These are phyloP conservation scores for Lagenaria siceraria DNA, from an alignment of 306 rosid genomes.

Conservation along the genomic window DNA sequence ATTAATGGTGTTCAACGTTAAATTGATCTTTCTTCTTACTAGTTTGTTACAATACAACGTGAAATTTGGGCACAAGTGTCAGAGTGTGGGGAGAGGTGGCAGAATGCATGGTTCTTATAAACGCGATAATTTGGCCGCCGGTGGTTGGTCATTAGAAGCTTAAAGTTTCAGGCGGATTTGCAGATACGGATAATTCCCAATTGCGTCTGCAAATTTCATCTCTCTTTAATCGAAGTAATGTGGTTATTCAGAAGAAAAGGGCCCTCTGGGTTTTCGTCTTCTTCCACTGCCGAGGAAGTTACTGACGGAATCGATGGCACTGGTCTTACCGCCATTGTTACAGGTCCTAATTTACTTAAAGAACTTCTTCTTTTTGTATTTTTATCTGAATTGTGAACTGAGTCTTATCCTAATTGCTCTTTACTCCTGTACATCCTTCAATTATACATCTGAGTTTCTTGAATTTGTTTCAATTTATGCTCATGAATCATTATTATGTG, in stretches of 20 bases:
- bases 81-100: neutral
- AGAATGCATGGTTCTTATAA: neutral
- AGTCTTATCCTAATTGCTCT: neutral
- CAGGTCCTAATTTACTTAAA: constrained; percentile 26
- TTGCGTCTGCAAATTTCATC: neutral
- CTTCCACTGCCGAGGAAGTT: constrained; percentile 72
- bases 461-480: neutral
- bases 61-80: neutral
- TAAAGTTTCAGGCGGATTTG: neutral
- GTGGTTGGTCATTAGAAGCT: neutral
- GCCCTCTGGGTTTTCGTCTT: constrained; percentile 55
- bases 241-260: constrained; percentile 57
- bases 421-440: neutral
- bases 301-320: constrained; percentile 56
- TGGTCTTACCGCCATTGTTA: constrained; percentile 75
- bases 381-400: neutral
- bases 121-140: neutral
- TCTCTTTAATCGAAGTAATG: constrained; percentile 16
- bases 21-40: neutral
- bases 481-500: neutral
- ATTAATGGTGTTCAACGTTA: neutral
- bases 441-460: neutral
- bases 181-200: neutral
- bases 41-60: neutral
- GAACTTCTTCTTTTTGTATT: neutral